phyloP scores from a whole-genome alignment of 441 rosid genomes.

The Gossypium gossypioides region DNA sequence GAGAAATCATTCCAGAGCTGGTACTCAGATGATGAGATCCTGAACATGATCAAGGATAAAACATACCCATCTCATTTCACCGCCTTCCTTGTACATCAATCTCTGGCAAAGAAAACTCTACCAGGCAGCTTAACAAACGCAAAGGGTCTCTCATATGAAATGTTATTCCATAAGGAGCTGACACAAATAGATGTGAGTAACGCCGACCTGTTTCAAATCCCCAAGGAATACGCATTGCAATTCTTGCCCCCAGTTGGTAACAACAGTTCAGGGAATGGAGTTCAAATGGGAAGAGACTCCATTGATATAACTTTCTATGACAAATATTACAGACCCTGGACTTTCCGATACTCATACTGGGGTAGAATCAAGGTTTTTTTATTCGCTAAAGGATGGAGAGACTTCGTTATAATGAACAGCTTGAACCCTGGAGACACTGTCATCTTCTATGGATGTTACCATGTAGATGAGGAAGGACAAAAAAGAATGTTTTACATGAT shows the following conservation, averaged over 20 bases:
- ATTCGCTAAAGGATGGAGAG: slow-evolving; percentile 25
- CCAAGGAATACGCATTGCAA: slow-evolving; percentile 14
- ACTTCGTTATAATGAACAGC: slow-evolving; percentile 19
- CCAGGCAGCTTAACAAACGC: background rate
- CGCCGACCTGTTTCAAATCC: slow-evolving; percentile 19
- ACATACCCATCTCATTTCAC: background rate
- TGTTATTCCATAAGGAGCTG: slow-evolving; percentile 19
- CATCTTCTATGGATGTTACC: slow-evolving; percentile 17
- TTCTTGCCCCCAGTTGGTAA: slow-evolving; percentile 12
- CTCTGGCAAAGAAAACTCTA: background rate
- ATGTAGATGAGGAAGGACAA: background rate
- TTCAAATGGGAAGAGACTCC: background rate
- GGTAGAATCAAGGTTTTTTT: slow-evolving; percentile 18
- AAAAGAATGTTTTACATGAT: slow-evolving; percentile 17
- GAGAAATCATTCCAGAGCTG: slow-evolving; percentile 3
- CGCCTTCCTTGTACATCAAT: slow-evolving; percentile 6
- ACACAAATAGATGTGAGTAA: slow-evolving; percentile 15
- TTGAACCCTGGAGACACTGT: slow-evolving; percentile 19
- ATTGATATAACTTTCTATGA: slow-evolving; percentile 20
- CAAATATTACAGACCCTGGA: slow-evolving; percentile 20
- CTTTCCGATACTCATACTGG: slow-evolving; percentile 24
- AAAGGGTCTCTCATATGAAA: background rate
- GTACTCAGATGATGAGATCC: background rate
- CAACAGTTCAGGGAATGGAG: background rate
- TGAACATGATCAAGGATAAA: slow-evolving; percentile 1